Base-by-base conservation (phyloP, 768 basidiomycete species). In the Pseudohyphozyma bogoriensis region DNA sequence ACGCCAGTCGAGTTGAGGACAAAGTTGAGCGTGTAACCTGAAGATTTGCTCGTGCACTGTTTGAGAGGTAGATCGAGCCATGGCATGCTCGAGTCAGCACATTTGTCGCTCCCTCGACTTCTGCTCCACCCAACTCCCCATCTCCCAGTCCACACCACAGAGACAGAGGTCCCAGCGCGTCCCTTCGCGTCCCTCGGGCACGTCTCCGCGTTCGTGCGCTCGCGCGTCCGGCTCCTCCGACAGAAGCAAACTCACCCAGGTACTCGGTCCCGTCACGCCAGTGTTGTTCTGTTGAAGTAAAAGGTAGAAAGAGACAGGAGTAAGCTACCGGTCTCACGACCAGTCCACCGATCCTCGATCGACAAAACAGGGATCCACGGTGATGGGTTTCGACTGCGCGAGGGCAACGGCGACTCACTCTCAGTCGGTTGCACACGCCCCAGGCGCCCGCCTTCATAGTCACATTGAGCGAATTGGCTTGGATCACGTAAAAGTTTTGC, bases 401-500 rank as follows among this genome's bases (percentile, higher is more conserved):
- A 6, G 11, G 29, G 28, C 2, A n/a, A 26, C 4, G 15, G 5
- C 37, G 9, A 37, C 52, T 37, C 37, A 53, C 37, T 39, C 37
- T 20, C 52, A 53, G 20, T 3, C 52, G 52, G 8, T 58, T 63
- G 60, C 65, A 66, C 31, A 49, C 58, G 12, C 65, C 65, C 65
- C 65, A 66, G 4, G 65, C 61, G n/a, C 65, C 65, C 12, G 60
- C 39, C 49, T 66, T 66, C n/a, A 66, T 22, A 22, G 61, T 60
- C 45, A 55, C 56, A 54, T 66, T 66, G 35, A 36, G 22, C 10
- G 58, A 53, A 32, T 60, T 60, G 20, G 55, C 65, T 36, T 63
- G 28, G 26, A 67, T 7, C 47, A 56, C 51, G 57, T 63, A 67
- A 50, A 67, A 67, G 54, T 67, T 67, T 33, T 67, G 59, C 65